phyloP scores from a whole-genome alignment of 352 stramenopile genomes.

The Pythium biforme region DNA sequence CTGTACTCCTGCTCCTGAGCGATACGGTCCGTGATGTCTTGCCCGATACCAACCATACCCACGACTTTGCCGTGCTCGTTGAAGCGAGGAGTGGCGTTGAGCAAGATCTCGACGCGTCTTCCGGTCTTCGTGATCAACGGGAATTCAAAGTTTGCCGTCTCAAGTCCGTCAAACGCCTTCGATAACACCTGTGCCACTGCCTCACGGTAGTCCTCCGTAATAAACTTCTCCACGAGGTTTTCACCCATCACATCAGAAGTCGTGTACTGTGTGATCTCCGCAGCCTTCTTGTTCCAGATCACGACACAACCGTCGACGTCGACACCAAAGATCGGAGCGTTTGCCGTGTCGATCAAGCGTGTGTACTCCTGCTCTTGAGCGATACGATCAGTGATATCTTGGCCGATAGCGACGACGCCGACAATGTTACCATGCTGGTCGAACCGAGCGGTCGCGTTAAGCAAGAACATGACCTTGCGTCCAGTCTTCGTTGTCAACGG shows the following conservation, averaged over 20 bases:
- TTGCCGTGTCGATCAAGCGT: constrained; percentile 63
- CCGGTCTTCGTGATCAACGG: constrained; percentile 42
- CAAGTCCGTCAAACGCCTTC: constrained; percentile 21
- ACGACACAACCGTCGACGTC: constrained; percentile 65
- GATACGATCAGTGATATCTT: constrained; percentile 61
- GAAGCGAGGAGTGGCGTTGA: constrained; percentile 46
- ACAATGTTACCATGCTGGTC: constrained; percentile 30
- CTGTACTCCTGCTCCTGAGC: constrained; percentile 41
- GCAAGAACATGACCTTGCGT: constrained; percentile 31
- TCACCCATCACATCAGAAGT: constrained; percentile 81
- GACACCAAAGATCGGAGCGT: constrained; percentile 82
- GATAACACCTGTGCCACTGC: constrained; percentile 22
- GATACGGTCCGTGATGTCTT: constrained; percentile 49
- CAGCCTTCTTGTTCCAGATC: constrained; percentile 86
- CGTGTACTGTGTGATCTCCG: constrained; percentile 82
- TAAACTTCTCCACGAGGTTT: constrained; percentile 69
- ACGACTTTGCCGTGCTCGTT: constrained; percentile 44
- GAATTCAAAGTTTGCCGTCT: constrained; percentile 44
- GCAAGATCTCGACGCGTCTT: constrained; percentile 32
- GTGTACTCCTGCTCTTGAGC: constrained; percentile 68
- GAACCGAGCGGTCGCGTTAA: constrained; percentile 32
- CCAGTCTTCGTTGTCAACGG: constrained; percentile 54
- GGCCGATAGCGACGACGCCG: constrained; percentile 59
- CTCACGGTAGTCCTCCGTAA: constrained; percentile 33
- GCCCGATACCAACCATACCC: constrained; percentile 55